phyloP scores from a whole-genome alignment of 2,329 filamentous ascomycete species.

The Myriosclerotinia duriaeana region DNA sequence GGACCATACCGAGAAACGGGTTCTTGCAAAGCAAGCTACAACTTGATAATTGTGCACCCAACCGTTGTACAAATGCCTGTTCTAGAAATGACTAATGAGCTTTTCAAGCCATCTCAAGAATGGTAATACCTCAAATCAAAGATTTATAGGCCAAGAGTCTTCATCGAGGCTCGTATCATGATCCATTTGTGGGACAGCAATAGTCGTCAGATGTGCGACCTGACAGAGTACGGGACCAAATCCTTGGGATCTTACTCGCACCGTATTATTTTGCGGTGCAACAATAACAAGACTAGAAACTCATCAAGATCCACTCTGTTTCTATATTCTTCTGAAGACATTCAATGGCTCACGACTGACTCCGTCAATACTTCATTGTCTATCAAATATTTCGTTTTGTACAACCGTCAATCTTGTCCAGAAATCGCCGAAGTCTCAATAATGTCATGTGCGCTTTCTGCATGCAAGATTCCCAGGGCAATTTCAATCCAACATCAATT shows the following conservation, averaged over 20 bases:
- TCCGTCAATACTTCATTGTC: slow-evolving; percentile 17
- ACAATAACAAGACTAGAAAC: slow-evolving; percentile 6
- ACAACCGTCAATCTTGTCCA: slow-evolving; percentile 14
- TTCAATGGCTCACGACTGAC: slow-evolving; percentile 1
- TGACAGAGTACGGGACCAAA: slow-evolving; percentile 20
- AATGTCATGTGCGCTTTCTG: slow-evolving; percentile 9
- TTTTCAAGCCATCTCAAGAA: slow-evolving; percentile 8
- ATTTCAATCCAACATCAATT: background rate
- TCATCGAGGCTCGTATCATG: slow-evolving; percentile 15
- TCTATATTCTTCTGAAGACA: background rate
- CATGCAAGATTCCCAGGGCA: slow-evolving; percentile 1
- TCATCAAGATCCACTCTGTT: slow-evolving; percentile 1
- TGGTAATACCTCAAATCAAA: slow-evolving; percentile 11
- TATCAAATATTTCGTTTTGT: slow-evolving; percentile 14
- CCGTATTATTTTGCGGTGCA: slow-evolving; percentile 4
- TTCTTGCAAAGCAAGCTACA: slow-evolving; percentile 18
- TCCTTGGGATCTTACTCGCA: slow-evolving; percentile 22
- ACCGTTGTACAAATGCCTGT: slow-evolving; percentile 11
- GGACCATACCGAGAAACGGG: slow-evolving; percentile 14
- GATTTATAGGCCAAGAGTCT: slow-evolving; percentile 3
- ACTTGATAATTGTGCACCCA: slow-evolving; percentile 15
- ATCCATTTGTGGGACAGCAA: slow-evolving; percentile 16
- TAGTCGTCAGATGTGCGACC: slow-evolving; percentile 22
- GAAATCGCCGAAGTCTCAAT: slow-evolving; percentile 1
- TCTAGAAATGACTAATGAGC: slow-evolving; percentile 12